Percentiles rank a stretch among this genome's conserved stretches.
phyloP scores from a whole-genome alignment of 768 basidiomycete species.

The Phylloporus rhodoxanthus region DNA sequence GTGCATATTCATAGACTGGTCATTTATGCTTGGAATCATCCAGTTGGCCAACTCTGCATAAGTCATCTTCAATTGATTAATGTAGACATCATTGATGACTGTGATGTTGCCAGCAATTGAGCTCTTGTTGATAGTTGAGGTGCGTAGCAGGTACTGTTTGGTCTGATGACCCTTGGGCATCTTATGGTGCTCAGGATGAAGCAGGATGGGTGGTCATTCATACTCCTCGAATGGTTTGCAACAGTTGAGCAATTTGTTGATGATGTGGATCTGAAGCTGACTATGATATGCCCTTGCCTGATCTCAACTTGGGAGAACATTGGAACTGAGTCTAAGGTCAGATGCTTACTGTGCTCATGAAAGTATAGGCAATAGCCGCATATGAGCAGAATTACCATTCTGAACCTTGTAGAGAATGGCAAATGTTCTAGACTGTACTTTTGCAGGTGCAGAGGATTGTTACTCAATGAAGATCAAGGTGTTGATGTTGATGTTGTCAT shows the following conservation, averaged over 20 bases:
- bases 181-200: not conserved
- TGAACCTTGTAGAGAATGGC: not conserved
- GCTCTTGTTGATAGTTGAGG: conserved; percentile 8
- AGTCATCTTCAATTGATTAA: conserved; percentile 4
- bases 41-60: not conserved
- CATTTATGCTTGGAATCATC: not conserved
- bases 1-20: not conserved
- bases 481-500: conserved; percentile 28
- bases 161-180: not conserved
- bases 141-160: not conserved
- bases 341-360: not conserved
- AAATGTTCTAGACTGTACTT: conserved; percentile 35
- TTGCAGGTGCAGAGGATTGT: conserved; percentile 17
- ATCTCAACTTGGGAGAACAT: conserved; percentile 1
- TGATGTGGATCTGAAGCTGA: not conserved
- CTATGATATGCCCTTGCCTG: not conserved
- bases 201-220: not conserved
- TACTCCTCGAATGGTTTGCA: not conserved
- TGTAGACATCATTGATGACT: not conserved
- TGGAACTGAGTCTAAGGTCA: not conserved
- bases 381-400: not conserved
- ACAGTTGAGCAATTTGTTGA: not conserved
- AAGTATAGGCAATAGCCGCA: not conserved
- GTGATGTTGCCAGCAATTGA: conserved; percentile 1
- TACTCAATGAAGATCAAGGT: conserved; percentile 32